A percentile compares a stretch with the other conserved stretches of the same genome.
Evolutionary conservation across 805 yeast species (phyloP).

Genomic region (Lachancea sp.): DNA sequence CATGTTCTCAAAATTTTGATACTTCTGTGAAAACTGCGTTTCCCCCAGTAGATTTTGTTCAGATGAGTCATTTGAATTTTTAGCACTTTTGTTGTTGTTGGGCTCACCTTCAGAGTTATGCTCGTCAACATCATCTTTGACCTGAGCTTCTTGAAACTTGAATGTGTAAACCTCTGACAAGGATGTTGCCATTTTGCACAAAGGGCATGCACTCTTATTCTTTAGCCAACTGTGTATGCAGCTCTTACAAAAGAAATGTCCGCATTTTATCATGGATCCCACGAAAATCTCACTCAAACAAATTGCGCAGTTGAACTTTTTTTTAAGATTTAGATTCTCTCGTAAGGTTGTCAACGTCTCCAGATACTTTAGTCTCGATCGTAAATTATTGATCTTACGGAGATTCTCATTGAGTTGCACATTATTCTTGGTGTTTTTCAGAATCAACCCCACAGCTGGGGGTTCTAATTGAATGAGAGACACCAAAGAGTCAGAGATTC

Average conservation of each 20-base stretch:
- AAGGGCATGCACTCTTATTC: conserved; percentile 59
- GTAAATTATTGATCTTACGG: conserved; percentile 25
- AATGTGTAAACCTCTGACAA: conserved; percentile 58
- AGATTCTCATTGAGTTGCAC: conserved; percentile 18
- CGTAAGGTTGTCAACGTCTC: conserved; percentile 34
- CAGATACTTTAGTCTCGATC: conserved; percentile 45
- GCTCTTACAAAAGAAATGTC: conserved; percentile 81
- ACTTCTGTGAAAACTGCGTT: conserved; percentile 11
- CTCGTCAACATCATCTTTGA: conserved; percentile 9
- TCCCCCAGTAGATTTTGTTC: not conserved
- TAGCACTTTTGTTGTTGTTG: not conserved
- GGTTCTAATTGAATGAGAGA: conserved; percentile 35
- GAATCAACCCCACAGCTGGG: conserved; percentile 12
- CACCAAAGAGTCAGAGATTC: conserved; percentile 74
- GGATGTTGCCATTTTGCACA: conserved; percentile 58
- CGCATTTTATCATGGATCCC: conserved; percentile 85
- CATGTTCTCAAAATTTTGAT: conserved; percentile 27
- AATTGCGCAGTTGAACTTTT: conserved; percentile 55
- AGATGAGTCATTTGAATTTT: not conserved
- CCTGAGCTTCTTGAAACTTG: conserved; percentile 36
- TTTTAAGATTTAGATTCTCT: conserved; percentile 26
- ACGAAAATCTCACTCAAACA: conserved; percentile 64
- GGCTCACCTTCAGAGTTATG: not conserved
- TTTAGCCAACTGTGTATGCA: conserved; percentile 74
- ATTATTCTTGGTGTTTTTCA: conserved; percentile 21